phyloP scores from a whole-genome alignment of 2,329 filamentous ascomycete genomes.

The Neopestalotiopsis rosae region DNA sequence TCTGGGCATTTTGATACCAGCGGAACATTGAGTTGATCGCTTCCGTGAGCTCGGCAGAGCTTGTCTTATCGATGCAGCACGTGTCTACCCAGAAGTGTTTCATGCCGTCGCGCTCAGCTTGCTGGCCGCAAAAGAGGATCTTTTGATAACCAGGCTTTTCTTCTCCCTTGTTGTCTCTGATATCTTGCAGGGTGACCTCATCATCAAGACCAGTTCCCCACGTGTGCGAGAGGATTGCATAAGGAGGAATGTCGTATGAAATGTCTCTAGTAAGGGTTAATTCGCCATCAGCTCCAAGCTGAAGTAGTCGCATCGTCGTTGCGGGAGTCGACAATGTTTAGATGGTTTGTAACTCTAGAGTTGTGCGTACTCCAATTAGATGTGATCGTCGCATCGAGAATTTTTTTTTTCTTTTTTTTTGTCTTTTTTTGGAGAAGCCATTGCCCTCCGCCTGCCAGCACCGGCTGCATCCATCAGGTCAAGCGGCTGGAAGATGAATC shows the following conservation, averaged over 20 bases:
- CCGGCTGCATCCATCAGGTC: too few relatives aligned
- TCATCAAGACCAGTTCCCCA: conserved; percentile 17
- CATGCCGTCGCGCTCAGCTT: conserved; percentile 18
- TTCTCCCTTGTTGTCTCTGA: conserved; percentile 15
- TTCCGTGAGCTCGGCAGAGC: conserved; percentile 1
- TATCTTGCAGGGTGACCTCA: conserved; percentile 21
- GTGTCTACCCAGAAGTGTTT: conserved; percentile 9
- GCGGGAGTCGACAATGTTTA: too few relatives aligned
- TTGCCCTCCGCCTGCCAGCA: too few relatives aligned
- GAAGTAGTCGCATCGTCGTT: not conserved
- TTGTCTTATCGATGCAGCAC: conserved; percentile 18
- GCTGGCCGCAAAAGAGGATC: conserved; percentile 21
- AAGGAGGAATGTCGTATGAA: conserved; percentile 12
- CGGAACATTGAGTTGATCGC: conserved; percentile 21
- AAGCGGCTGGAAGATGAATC: too few relatives aligned
- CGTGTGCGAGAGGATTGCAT: conserved; percentile 26
- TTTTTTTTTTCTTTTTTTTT: not conserved
- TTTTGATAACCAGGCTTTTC: conserved; percentile 19
- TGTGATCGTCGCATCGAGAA: not conserved
- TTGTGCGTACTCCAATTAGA: too few relatives aligned
- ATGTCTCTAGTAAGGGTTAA: not conserved
- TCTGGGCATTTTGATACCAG: conserved; percentile 11
- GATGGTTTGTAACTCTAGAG: too few relatives aligned
- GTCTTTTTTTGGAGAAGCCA: too few relatives aligned
- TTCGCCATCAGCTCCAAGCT: not conserved